These are phyloP conservation scores for Phytophthora tubulina DNA, from an alignment of 352 stramenopile species.

Conservation along the genomic window DNA sequence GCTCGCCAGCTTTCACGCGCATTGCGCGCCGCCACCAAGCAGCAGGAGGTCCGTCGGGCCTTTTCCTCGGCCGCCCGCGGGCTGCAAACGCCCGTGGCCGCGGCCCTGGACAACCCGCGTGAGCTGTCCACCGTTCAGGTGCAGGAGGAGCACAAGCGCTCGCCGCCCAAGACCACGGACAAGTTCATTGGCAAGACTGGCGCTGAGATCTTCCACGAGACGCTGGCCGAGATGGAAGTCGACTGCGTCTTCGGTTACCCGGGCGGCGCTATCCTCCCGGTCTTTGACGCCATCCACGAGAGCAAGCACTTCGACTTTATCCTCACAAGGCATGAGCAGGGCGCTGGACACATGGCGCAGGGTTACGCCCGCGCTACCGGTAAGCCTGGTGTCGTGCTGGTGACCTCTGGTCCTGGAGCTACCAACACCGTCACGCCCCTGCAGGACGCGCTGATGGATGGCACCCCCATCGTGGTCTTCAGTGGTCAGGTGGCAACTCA, in stretches of 20 bases:
- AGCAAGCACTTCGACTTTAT: conserved; percentile 87
- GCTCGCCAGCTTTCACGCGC: conserved; percentile 56
- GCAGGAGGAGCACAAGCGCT: conserved; percentile 47
- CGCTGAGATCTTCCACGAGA: conserved; percentile 95
- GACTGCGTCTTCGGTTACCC: conserved; percentile 95
- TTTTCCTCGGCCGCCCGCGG: conserved; percentile 39
- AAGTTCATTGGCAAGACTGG: conserved; percentile 93
- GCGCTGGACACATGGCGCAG: conserved; percentile 88
- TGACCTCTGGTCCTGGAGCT: conserved; percentile 93
- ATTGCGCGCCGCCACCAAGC: conserved; percentile 43
- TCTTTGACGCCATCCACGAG: conserved; percentile 96
- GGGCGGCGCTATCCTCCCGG: conserved; percentile 93
- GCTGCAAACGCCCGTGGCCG: conserved; percentile 22
- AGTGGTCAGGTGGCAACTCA: conserved; percentile 95
- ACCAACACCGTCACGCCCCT: conserved; percentile 96
- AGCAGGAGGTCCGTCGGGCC: conserved; percentile 32
- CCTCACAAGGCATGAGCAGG: conserved; percentile 85
- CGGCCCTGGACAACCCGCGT: conserved; percentile 27
- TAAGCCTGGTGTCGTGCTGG: conserved; percentile 93
- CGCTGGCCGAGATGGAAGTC: conserved; percentile 91
- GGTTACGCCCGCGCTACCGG: conserved; percentile 85
- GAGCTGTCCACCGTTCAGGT: conserved; percentile 50
- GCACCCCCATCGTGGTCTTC: conserved; percentile 95
- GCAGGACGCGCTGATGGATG: conserved; percentile 95
- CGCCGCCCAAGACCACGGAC: conserved; percentile 69